Evolutionary conservation across 192 early-diverging fungal genomes (phyloP).

Genomic region (Backusella psychrophila): DNA sequence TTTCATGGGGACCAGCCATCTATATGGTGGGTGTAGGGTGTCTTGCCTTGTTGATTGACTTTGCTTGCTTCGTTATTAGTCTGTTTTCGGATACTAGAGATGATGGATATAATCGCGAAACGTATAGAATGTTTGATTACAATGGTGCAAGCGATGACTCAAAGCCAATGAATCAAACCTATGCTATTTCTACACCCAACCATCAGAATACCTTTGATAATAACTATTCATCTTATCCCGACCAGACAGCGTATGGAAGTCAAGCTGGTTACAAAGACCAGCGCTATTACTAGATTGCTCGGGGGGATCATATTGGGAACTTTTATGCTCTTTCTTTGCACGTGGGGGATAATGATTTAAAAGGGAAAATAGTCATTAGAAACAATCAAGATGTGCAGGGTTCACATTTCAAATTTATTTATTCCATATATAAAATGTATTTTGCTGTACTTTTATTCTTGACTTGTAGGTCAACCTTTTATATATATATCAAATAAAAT

Average conservation of each 20-base stretch:
- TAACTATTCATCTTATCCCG: background rate
- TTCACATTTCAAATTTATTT: background rate
- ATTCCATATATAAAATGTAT: background rate
- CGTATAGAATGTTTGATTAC: background rate
- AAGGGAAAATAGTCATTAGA: background rate
- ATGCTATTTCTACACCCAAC: background rate
- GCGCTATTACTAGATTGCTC: background rate
- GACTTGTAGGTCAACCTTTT: background rate
- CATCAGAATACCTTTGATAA: background rate
- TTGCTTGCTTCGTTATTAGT: background rate
- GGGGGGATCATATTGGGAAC: background rate
- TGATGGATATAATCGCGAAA: background rate
- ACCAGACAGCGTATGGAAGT: background rate
- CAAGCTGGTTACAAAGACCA: background rate
- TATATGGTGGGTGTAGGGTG: slow-evolving; percentile 7
- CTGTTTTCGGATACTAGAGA: background rate
- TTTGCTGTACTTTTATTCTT: background rate
- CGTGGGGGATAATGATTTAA: background rate
- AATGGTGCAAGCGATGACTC: background rate
- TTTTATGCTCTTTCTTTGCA: background rate
- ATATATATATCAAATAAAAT: slow-evolving; percentile 3
- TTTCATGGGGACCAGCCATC: slow-evolving; percentile 2
- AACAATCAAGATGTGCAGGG: background rate
- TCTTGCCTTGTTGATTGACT: background rate
- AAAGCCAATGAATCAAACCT: background rate